Conservation (phyloP, 345 rosid species). For the Euclidium syriacum region DNA sequence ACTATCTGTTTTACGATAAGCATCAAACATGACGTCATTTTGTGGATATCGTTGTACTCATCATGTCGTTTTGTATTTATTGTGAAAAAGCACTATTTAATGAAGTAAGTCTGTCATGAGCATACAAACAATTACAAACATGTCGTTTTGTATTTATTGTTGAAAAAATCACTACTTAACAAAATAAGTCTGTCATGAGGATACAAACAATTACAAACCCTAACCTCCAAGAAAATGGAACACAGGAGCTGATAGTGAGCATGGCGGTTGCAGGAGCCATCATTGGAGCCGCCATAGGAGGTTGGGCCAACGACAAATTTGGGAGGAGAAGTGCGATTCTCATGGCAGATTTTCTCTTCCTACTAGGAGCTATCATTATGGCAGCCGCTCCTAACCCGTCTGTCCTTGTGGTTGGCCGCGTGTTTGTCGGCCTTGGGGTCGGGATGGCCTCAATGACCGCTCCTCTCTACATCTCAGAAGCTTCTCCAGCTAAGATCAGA, state of each 20-base stretch:
- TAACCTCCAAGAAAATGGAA: background rate
- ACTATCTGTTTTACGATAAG: background rate
- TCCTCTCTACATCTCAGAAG: slow-evolving; percentile 88
- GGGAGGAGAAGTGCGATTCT: slow-evolving; percentile 63
- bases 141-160: slow-evolving; percentile 5
- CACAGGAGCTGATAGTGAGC: slow-evolving; percentile 88
- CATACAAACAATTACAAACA: background rate
- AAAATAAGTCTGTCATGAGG: background rate
- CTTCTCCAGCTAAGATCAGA: slow-evolving; percentile 79
- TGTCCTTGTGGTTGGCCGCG: slow-evolving; percentile 57
- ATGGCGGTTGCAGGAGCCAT: slow-evolving; percentile 91
- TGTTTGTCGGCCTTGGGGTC: slow-evolving; percentile 81
- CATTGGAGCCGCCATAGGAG: slow-evolving; percentile 77
- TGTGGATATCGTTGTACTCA: background rate
- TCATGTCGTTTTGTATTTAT: slow-evolving; percentile 6
- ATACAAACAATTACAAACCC: background rate
- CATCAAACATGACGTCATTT: background rate
- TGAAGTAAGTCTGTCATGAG: background rate
- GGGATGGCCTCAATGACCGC: slow-evolving; percentile 97
- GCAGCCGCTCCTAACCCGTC: slow-evolving; percentile 62
- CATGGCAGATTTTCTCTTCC: slow-evolving; percentile 65
- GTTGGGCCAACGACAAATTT: slow-evolving; percentile 66
- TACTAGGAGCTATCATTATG: slow-evolving; percentile 73
- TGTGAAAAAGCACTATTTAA: background rate
- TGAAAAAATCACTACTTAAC: background rate